Evolutionary conservation across 495 filamentous ascomycete species (phyloP).

Genomic region (Thermothielavioides terrestris): DNA sequence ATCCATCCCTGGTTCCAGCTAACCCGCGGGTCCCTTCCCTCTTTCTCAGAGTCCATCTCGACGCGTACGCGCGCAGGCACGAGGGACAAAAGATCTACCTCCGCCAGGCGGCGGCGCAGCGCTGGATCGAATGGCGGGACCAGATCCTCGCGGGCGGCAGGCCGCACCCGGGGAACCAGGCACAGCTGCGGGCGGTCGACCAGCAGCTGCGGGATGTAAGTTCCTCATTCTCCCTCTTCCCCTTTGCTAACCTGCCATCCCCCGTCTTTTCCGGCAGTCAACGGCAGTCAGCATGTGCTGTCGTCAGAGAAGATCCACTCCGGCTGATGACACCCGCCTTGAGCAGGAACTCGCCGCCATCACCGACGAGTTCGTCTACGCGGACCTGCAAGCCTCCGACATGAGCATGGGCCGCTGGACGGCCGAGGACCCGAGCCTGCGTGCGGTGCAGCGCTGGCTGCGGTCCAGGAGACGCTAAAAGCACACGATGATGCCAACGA

Average conservation of each 20-base stretch:
- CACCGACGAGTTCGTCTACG: constrained; percentile 57
- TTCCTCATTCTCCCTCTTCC: constrained; percentile 1
- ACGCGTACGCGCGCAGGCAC: constrained; percentile 71
- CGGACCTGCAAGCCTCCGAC: constrained; percentile 57
- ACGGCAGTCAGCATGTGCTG: too few relatives aligned
- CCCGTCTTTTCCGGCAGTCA: background rate
- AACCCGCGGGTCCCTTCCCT: background rate
- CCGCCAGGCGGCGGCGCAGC: constrained; percentile 62
- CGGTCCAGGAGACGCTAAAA: constrained; percentile 29
- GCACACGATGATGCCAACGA: background rate
- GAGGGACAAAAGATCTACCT: constrained; percentile 80
- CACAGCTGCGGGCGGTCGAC: constrained; percentile 51
- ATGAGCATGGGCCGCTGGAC: constrained; percentile 63
- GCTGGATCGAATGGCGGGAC: constrained; percentile 71
- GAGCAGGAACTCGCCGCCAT: constrained; percentile 56
- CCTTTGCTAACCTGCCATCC: background rate
- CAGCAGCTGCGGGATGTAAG: constrained; percentile 53
- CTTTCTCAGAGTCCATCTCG: constrained; percentile 58
- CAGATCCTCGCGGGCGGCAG: constrained; percentile 56
- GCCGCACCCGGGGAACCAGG: constrained; percentile 48
- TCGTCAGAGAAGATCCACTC: too few relatives aligned
- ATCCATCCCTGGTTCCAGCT: background rate
- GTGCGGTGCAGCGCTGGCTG: constrained; percentile 44
- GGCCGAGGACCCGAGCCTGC: constrained; percentile 56
- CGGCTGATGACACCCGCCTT: background rate